A percentile compares a stretch with the other conserved stretches of the same genome.
phyloP scores from a whole-genome alignment of 345 rosid species.

The Lumnitzera littorea region DNA sequence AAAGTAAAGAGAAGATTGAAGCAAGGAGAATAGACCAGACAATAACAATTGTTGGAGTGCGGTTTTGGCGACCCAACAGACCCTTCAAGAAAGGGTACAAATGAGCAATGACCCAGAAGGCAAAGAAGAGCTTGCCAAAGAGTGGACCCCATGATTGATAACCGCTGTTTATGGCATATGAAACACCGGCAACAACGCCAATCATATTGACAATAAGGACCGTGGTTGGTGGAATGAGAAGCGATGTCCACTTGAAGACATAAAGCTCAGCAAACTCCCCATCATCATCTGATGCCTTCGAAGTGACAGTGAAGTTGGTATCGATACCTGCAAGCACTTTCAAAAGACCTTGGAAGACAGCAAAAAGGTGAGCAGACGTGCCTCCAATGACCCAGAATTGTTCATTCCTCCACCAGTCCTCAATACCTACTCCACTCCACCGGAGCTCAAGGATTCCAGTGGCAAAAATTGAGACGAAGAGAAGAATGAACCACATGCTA shows the following conservation, averaged over 20 bases:
- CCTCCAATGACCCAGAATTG: conserved; percentile 99
- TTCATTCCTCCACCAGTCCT: conserved; percentile 99
- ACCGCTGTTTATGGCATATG: conserved; percentile 90
- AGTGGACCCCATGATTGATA: conserved; percentile 99
- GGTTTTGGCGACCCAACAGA: conserved; percentile 89
- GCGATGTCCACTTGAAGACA: conserved; percentile 96
- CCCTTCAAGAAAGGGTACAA: conserved; percentile 98
- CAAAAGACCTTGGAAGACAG: conserved; percentile 95
- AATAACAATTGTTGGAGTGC: conserved; percentile 94
- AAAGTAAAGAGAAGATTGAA: conserved; percentile 95
- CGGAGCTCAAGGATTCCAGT: conserved; percentile 93
- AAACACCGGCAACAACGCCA: conserved; percentile 99
- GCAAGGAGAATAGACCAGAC: conserved; percentile 98
- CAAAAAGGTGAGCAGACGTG: conserved; percentile 96
- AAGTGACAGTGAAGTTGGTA: conserved; percentile 96
- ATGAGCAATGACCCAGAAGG: conserved; percentile 96
- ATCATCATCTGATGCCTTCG: conserved; percentile 90
- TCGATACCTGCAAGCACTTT: conserved; percentile 97
- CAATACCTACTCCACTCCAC: conserved; percentile 94
- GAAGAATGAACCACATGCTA: conserved; percentile 96
- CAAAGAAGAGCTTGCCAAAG: conserved; percentile 93
- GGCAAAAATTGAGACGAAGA: conserved; percentile 70
- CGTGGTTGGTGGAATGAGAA: conserved; percentile 95
- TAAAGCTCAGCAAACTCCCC: conserved; percentile 97
- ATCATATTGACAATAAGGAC: conserved; percentile 81